Evolutionary conservation across 345 rosid genomes (phyloP).

Genomic region (Eucalyptus virginea): DNA sequence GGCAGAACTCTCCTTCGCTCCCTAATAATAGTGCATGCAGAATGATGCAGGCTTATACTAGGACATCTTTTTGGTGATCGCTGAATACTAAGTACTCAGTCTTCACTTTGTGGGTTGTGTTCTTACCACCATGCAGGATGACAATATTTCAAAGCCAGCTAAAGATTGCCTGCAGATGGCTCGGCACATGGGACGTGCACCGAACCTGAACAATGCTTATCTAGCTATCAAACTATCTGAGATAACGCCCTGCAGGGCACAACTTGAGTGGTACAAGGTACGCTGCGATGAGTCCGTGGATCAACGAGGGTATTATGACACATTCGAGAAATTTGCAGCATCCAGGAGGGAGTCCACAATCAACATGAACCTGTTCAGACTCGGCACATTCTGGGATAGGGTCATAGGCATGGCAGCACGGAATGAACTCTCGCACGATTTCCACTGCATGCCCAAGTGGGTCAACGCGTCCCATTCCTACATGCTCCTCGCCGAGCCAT

Average conservation of each 20-base stretch:
- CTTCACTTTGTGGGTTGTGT: not conserved
- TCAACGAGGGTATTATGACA: conserved; percentile 33
- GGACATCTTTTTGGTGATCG: not conserved
- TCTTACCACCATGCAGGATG: not conserved
- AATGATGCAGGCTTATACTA: not conserved
- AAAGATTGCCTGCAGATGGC: conserved; percentile 1
- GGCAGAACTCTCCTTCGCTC: not conserved
- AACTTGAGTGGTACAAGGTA: conserved; percentile 6
- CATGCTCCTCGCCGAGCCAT: conserved; percentile 69
- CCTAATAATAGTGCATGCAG: not conserved
- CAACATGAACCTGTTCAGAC: too few relatives aligned
- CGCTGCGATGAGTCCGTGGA: not conserved
- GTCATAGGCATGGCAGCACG: not conserved
- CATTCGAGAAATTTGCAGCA: conserved; percentile 1
- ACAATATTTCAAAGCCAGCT: not conserved
- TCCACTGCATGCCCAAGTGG: conserved; percentile 47
- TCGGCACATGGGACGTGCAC: not conserved
- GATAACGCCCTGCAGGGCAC: not conserved
- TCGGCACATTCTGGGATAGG: too few relatives aligned
- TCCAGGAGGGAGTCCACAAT: too few relatives aligned
- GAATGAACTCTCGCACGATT: conserved; percentile 66
- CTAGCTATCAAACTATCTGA: not conserved
- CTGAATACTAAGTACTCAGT: not conserved
- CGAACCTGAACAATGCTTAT: not conserved
- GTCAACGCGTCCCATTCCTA: conserved; percentile 52